phyloP scores from a whole-genome alignment of 192 early-diverging fungal species.

The Backusella tuberculispora region DNA sequence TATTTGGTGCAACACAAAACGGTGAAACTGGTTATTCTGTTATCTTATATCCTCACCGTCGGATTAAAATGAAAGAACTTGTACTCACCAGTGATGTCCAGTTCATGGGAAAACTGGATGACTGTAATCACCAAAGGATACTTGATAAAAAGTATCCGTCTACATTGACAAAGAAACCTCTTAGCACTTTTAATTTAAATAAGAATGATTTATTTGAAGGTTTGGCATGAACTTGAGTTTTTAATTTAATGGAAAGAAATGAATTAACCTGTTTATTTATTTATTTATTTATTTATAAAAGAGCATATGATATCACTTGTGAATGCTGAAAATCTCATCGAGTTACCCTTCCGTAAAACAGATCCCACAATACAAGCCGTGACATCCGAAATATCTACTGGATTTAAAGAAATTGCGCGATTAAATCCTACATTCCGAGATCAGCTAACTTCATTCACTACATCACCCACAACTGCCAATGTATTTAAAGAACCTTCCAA shows the following conservation, averaged over 20 bases:
- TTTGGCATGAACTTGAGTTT: background rate
- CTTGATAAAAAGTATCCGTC: background rate
- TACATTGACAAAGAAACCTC: background rate
- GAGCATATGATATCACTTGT: conserved; percentile 62
- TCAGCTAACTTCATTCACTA: conserved; percentile 95
- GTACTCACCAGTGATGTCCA: conserved; percentile 3
- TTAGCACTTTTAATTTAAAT: background rate
- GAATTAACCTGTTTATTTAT: background rate
- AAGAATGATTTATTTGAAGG: conserved; percentile 14
- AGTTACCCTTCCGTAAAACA: conserved; percentile 83
- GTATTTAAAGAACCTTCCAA: conserved; percentile 94
- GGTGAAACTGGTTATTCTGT: conserved; percentile 85
- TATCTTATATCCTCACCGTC: conserved; percentile 92
- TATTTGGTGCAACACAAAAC: conserved; percentile 70
- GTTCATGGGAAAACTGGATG: background rate
- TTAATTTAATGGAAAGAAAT: background rate
- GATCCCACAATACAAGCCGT: conserved; percentile 87
- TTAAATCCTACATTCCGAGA: conserved; percentile 96
- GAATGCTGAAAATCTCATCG: conserved; percentile 87
- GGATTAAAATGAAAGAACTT: conserved; percentile 75
- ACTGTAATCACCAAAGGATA: background rate
- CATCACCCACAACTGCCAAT: conserved; percentile 92
- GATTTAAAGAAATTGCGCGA: conserved; percentile 94
- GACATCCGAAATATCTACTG: conserved; percentile 92
- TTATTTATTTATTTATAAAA: background rate